phyloP scores from a whole-genome alignment of 352 stramenopile species.

The Phytophthora nicotianae region DNA sequence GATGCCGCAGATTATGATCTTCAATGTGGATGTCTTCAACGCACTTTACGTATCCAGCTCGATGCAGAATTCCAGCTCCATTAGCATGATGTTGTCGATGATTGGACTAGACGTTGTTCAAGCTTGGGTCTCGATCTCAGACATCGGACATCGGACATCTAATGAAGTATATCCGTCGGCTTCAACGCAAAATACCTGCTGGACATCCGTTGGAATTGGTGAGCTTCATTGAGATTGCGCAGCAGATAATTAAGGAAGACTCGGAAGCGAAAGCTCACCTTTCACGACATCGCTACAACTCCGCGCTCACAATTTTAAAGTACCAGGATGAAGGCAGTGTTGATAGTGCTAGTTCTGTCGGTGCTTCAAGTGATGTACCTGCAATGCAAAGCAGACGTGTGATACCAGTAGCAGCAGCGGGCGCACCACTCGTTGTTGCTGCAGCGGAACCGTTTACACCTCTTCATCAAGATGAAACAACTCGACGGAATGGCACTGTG shows the following conservation, averaged over 20 bases:
- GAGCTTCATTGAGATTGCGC: conserved; percentile 9
- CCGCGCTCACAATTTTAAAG: neutral
- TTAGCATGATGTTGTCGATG: neutral
- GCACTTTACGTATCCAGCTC: conserved; percentile 12
- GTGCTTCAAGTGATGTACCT: neutral
- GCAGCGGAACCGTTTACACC: conserved; percentile 5
- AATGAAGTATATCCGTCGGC: conserved; percentile 2
- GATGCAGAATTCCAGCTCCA: conserved; percentile 13
- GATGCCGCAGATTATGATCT: conserved; percentile 15
- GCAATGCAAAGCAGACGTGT: neutral
- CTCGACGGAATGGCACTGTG: neutral
- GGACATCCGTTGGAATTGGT: conserved; percentile 2
- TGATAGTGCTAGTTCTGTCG: conserved; percentile 6
- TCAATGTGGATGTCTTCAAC: conserved; percentile 15
- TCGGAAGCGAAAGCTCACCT: neutral
- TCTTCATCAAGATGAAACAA: conserved; percentile 1
- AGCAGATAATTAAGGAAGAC: conserved; percentile 8
- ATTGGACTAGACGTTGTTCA: conserved; percentile 5
- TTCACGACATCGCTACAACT: conserved; percentile 3
- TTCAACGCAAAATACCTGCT: conserved; percentile 5
- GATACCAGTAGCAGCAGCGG: neutral
- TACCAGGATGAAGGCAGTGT: neutral
- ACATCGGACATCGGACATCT: conserved; percentile 1
- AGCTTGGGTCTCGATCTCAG: conserved; percentile 3
- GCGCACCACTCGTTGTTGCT: conserved; percentile 2